Base-by-base conservation (phyloP, 441 rosid genomes). In the Gossypium trilobum region DNA sequence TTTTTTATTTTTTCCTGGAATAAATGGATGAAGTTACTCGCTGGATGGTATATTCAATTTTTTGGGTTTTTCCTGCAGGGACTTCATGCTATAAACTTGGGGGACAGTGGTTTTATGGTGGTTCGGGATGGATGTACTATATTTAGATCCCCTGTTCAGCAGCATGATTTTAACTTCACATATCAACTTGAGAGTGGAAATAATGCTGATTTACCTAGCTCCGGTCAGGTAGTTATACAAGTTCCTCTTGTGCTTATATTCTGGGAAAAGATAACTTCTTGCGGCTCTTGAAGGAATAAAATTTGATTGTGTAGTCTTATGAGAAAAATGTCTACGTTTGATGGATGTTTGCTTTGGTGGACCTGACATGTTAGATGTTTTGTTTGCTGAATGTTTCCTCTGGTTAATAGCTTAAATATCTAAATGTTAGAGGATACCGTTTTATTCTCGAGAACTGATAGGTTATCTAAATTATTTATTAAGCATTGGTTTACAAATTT, bases 61-160 rank as follows among this genome's bases (percentile, higher is more conserved):
- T 60, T 46, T 20, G 39, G 73, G 16, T 36, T 58, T 36, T 68
- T 0, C 1, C 52, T 71, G 73, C 79, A 86, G 92, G 89, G 89
- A 42, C 85, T 92, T 10, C 83, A 87, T 56, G 90, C 96, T 7
- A 81, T 92, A 73, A 92, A 92, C 74, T 70, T 92, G 67, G 97
- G 97, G 11, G 97, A 92, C 75, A 92, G 96, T 80, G 97, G 97
- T 29, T 92, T 92, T 86, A 87, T 90, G 82, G 97, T 92, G 65
- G 87, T 92, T 58, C 89, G 96, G 39, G 94, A 88, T 83, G 97
- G 97, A 74, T 84, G 88, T 71, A 88, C 97, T 0, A 75, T 92
- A 20, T 90, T 92, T 64, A 88, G 90, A 4, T 92, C 94, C 51
- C 97, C 96, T 2, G 91, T 85, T 71, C 97, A 92, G 77, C 96